phyloP scores from a whole-genome alignment of 257 asterid species.

The Salvia miltiorrhiza region DNA sequence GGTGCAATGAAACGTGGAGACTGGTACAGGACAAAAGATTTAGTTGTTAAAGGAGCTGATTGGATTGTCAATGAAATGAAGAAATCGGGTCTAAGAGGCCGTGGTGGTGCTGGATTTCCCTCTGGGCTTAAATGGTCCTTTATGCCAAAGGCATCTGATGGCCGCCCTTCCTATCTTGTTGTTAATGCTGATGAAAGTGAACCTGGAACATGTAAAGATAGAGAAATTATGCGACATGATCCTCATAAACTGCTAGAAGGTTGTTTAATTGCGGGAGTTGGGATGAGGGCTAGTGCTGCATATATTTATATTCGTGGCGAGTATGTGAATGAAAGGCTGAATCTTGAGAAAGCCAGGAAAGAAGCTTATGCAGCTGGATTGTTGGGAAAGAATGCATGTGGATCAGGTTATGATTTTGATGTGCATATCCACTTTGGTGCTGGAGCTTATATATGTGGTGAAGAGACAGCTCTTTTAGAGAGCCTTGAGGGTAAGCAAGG shows the following conservation, averaged over 20 bases:
- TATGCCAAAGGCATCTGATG: conserved; percentile 96
- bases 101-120: conserved; percentile 99
- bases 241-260: conserved; percentile 98
- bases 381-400: conserved; percentile 96
- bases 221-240: conserved; percentile 99
- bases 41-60: conserved; percentile 86
- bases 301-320: conserved; percentile 96
- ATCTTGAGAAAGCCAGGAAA: conserved; percentile 81
- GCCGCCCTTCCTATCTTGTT: conserved; percentile 97
- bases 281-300: conserved; percentile 96
- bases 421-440: conserved; percentile 96
- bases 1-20: conserved; percentile 99
- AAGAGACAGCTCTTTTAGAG: conserved; percentile 97
- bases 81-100: conserved; percentile 98
- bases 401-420: conserved; percentile 93
- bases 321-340: conserved; percentile 87
- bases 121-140: conserved; percentile 99
- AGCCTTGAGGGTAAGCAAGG: conserved; percentile 99
- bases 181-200: conserved; percentile 99
- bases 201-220: conserved; percentile 97
- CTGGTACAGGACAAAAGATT: conserved; percentile 95
- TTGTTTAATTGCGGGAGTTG: conserved; percentile 96
- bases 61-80: conserved; percentile 96
- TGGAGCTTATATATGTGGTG: conserved; percentile 98
- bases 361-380: conserved; percentile 92